Percentiles rank a stretch among this genome's conserved stretches.
Conservation (phyloP, 192 early-diverging fungal genomes). For the Martensiomyces pterosporus region DNA sequence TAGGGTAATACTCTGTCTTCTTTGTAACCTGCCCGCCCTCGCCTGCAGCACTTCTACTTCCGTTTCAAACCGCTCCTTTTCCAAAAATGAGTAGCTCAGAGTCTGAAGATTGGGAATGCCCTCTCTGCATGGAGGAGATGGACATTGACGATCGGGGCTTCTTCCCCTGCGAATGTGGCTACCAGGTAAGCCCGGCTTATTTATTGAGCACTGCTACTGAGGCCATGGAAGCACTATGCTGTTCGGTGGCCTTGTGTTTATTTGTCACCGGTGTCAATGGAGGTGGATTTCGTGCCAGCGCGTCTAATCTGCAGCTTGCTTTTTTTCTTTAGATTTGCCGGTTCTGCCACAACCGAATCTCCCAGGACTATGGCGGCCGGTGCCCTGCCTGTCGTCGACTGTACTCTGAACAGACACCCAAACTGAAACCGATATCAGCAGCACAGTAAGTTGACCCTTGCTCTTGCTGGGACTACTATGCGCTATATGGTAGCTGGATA, state of each 20-base stretch:
- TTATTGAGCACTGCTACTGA: too few relatives aligned
- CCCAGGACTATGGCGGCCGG: slow-evolving; percentile 84
- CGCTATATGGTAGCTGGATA: too few relatives aligned
- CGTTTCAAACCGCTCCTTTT: too few relatives aligned
- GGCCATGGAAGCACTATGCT: too few relatives aligned
- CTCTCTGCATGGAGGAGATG: slow-evolving; percentile 98
- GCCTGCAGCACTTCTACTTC: too few relatives aligned
- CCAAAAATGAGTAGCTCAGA: slow-evolving; percentile 55
- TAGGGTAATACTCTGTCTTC: too few relatives aligned
- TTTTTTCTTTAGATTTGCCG: slow-evolving; percentile 81
- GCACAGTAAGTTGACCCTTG: slow-evolving; percentile 94
- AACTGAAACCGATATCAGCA: slow-evolving; percentile 69
- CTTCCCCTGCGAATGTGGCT: slow-evolving; percentile 96
- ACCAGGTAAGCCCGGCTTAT: slow-evolving; percentile 91
- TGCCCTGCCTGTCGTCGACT: slow-evolving; percentile 93
- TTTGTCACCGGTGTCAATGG: too few relatives aligned
- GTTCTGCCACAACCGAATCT: slow-evolving; percentile 98
- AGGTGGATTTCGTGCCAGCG: too few relatives aligned
- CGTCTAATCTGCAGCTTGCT: too few relatives aligned
- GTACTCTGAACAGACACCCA: slow-evolving; percentile 80
- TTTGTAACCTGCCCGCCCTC: too few relatives aligned
- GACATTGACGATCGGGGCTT: slow-evolving; percentile 95
- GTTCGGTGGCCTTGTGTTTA: too few relatives aligned
- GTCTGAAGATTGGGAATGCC: slow-evolving; percentile 94
- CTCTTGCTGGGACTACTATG: too few relatives aligned